A percentile compares a stretch with the other conserved stretches of the same genome.
Evolutionary conservation across 306 rosid genomes (phyloP).

Genomic region (Betula pendula): DNA sequence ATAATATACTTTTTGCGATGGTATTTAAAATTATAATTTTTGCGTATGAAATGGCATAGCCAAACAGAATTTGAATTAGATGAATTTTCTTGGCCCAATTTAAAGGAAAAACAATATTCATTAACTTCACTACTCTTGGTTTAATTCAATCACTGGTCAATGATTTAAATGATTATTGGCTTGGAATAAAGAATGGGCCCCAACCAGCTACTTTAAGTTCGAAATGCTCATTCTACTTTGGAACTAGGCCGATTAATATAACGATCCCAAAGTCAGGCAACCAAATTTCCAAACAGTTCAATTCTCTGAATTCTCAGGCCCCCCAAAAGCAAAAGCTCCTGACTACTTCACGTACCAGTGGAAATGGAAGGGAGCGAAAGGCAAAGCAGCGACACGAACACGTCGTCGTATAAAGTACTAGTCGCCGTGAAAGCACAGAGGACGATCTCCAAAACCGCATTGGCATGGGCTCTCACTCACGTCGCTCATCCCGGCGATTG

Average conservation of each 20-base stretch:
- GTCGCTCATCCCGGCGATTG: slow-evolving; percentile 73
- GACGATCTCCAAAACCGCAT: slow-evolving; percentile 66
- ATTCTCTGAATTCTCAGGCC: background rate
- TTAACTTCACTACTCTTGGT: no score
- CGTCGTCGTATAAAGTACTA: slow-evolving; percentile 60
- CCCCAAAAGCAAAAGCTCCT: background rate
- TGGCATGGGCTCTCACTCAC: slow-evolving; percentile 93
- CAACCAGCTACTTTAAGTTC: slow-evolving; percentile 26
- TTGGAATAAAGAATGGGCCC: slow-evolving; percentile 5
- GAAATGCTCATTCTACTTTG: background rate
- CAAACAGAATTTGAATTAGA: no score
- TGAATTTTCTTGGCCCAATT: no score
- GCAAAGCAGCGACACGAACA: slow-evolving; percentile 27
- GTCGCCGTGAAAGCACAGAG: slow-evolving; percentile 86
- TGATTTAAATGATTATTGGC: background rate
- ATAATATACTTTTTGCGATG: no score
- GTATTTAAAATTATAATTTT: no score
- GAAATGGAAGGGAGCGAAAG: slow-evolving; percentile 42
- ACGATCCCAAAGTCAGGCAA: background rate
- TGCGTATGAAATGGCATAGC: no score
- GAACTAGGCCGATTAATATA: background rate
- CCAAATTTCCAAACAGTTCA: background rate
- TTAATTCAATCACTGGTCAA: no score
- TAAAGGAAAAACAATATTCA: no score
- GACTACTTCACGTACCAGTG: slow-evolving; percentile 4